Conservation (phyloP, 495 filamentous ascomycete genomes). For the Penicillium salamii region DNA sequence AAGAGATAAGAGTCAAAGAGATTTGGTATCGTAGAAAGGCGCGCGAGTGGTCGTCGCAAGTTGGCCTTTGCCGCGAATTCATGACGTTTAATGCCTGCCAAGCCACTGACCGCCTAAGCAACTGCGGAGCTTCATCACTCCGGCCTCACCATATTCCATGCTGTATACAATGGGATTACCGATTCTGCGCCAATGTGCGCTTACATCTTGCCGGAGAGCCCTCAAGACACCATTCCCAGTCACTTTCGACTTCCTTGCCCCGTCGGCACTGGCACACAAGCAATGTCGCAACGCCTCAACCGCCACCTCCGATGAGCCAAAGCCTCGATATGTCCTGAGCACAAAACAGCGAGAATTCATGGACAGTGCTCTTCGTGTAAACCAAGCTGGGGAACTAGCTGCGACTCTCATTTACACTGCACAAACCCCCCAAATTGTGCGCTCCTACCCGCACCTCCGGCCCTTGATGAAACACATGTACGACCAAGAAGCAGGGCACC, state of each 20-base stretch:
- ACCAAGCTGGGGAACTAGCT: constrained; percentile 87
- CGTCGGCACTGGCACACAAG: constrained; percentile 22
- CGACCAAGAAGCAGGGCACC: constrained; percentile 88
- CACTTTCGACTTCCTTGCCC: constrained; percentile 45
- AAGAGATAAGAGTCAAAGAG: neutral
- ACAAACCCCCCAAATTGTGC: constrained; percentile 72
- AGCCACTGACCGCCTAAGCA: constrained; percentile 14
- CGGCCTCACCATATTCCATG: neutral
- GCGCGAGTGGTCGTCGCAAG: constrained; percentile 17
- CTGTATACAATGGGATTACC: constrained; percentile 14
- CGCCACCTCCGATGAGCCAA: constrained; percentile 20
- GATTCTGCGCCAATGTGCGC: constrained; percentile 18
- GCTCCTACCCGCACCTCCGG: constrained; percentile 78
- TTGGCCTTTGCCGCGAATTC: constrained; percentile 25
- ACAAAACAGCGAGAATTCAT: constrained; percentile 70
- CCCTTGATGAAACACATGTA: constrained; percentile 97
- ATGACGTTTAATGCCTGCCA: constrained; percentile 25
- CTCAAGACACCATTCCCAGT: constrained; percentile 17
- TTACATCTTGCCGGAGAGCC: constrained; percentile 15
- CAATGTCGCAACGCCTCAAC: constrained; percentile 32
- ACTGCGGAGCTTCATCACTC: neutral
- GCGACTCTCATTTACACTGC: constrained; percentile 82
- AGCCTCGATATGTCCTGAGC: constrained; percentile 61
- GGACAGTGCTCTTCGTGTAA: constrained; percentile 80
- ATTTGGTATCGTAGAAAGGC: neutral